A percentile compares a stretch with the other conserved stretches of the same genome.
Conservation (phyloP, 1,139 yeast species). For the Nakaseomyces sp. region DNA sequence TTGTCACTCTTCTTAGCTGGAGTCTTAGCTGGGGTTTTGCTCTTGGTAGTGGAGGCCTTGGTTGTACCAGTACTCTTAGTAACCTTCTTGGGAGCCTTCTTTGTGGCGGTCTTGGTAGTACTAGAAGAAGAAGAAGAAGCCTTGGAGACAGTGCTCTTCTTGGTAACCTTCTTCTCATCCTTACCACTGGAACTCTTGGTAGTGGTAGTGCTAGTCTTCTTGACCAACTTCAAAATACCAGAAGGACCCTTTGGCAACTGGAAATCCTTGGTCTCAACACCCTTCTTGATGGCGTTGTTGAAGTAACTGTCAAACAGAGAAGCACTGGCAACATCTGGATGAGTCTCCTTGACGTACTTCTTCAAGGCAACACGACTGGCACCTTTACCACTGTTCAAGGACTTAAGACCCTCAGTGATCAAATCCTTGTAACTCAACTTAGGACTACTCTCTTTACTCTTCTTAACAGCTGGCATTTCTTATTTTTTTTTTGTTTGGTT, state of each 20-base stretch:
- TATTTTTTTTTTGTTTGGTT: not conserved
- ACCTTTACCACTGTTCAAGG: constrained; percentile 76
- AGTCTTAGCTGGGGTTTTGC: constrained; percentile 5
- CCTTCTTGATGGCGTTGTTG: constrained; percentile 74
- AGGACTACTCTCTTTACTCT: constrained; percentile 2
- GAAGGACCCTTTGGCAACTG: constrained; percentile 74
- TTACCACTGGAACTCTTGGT: constrained; percentile 20
- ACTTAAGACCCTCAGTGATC: constrained; percentile 64
- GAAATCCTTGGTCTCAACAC: constrained; percentile 69
- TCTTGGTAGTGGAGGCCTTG: constrained; percentile 7
- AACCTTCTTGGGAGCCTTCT: constrained; percentile 5
- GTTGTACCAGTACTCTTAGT: constrained; percentile 5
- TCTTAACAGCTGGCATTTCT: constrained; percentile 10
- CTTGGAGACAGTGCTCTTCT: constrained; percentile 12
- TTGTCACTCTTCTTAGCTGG: constrained; percentile 9
- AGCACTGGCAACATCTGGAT: constrained; percentile 45
- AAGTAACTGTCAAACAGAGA: constrained; percentile 65
- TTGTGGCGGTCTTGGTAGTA: not conserved
- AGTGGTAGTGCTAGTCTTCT: constrained; percentile 28
- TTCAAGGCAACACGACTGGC: constrained; percentile 75
- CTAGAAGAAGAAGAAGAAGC: constrained; percentile 1
- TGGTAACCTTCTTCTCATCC: constrained; percentile 12
- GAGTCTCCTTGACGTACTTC: constrained; percentile 47
- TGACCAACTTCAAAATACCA: constrained; percentile 34
- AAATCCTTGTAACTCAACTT: constrained; percentile 41